Evolutionary conservation across 1,284 basidiomycete genomes (phyloP).

Genomic region (Rhodotorula sp.): DNA sequence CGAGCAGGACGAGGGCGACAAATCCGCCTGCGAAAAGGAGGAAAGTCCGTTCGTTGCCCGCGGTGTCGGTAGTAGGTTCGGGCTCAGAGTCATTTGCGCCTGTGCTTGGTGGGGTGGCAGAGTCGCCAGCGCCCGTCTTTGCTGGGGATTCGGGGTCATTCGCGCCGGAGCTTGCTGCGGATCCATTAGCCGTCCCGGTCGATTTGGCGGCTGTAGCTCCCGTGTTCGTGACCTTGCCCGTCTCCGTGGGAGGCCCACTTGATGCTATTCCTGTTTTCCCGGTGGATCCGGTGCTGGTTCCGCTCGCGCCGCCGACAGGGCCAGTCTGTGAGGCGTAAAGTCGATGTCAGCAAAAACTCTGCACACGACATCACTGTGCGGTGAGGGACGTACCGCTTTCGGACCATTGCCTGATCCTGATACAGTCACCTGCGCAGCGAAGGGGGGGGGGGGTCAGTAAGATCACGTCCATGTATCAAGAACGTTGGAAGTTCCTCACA

Average conservation of each 20-base stretch:
- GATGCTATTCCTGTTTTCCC: no score
- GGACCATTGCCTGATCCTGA: constrained; percentile 1
- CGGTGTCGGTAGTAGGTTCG: not conserved
- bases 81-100: not conserved
- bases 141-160: no score
- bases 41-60: not conserved
- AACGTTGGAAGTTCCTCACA: not conserved
- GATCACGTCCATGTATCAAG: no score
- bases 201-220: not conserved
- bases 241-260: no score
- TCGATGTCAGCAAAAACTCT: no score
- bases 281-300: no score
- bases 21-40: constrained; percentile 1
- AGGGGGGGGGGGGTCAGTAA: no score
- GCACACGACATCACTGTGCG: not conserved
- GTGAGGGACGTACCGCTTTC: not conserved
- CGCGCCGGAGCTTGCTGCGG: not conserved
- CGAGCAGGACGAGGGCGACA: constrained; percentile 1
- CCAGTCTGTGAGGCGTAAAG: no score
- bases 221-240: not conserved
- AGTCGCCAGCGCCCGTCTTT: no score
- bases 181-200: not conserved
- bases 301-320: no score
- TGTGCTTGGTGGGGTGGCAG: not conserved
- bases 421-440: not conserved